Percentiles rank a stretch among this genome's conserved stretches.
phyloP scores from a whole-genome alignment of 768 basidiomycete species.

The Amyloporia xantha region DNA sequence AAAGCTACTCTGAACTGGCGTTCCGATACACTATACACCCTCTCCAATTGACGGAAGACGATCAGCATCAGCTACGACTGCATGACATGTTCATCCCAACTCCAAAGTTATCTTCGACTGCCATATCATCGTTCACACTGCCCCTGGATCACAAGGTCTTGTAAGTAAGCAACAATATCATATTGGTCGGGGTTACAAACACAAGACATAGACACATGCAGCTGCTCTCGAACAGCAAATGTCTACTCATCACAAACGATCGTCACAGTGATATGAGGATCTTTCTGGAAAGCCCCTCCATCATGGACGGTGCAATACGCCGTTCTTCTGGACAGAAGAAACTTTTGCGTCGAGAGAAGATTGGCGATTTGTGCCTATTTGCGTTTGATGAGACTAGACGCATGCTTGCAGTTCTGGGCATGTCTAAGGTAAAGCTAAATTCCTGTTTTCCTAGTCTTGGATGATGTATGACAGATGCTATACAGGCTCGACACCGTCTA shows the following conservation, averaged over 20 bases:
- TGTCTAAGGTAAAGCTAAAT: constrained; percentile 26
- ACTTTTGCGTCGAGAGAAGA: constrained; percentile 36
- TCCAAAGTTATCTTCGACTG: constrained; percentile 20
- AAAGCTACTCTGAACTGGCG: background rate
- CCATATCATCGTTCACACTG: constrained; percentile 21
- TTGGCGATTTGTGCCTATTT: constrained; percentile 38
- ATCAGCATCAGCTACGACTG: constrained; percentile 31
- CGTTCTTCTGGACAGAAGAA: constrained; percentile 18
- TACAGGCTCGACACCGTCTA: constrained; percentile 13
- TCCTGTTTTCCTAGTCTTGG: background rate
- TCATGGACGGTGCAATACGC: constrained; percentile 27
- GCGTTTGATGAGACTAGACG: constrained; percentile 48
- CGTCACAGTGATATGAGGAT: constrained; percentile 28
- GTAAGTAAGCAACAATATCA: constrained; percentile 21
- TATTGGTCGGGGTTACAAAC: background rate
- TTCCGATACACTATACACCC: constrained; percentile 27
- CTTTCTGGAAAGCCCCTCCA: constrained; percentile 30
- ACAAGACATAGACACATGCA: constrained; percentile 27
- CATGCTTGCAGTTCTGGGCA: constrained; percentile 37
- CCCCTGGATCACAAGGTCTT: constrained; percentile 22
- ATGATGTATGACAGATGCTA: background rate
- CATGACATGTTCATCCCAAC: constrained; percentile 27
- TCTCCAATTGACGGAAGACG: constrained; percentile 29
- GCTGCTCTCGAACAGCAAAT: constrained; percentile 33
- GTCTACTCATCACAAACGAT: constrained; percentile 38